Evolutionary conservation across 306 rosid genomes (phyloP).

Genomic region (Sicyos edulis): DNA sequence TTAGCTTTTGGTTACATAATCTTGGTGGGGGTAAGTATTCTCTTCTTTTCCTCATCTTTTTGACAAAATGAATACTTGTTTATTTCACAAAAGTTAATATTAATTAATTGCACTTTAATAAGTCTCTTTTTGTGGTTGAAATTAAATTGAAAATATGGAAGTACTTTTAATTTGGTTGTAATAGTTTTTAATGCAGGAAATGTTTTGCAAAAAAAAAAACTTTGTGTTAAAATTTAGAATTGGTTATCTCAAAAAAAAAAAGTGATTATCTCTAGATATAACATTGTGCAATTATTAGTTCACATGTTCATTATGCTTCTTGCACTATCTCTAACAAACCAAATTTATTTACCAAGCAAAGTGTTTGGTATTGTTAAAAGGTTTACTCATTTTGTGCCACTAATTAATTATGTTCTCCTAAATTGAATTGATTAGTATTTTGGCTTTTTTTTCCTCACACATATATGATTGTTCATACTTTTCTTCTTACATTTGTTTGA

Average conservation of each 20-base stretch:
- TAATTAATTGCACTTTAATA: constrained; percentile 13
- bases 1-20: neutral
- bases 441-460: too few relatives aligned
- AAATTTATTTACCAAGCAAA: neutral
- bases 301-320: neutral
- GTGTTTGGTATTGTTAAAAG: constrained; percentile 11
- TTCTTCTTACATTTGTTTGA: neutral
- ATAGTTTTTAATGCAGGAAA: neutral
- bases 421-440: neutral
- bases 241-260: too few relatives aligned
- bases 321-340: constrained; percentile 5
- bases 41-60: neutral
- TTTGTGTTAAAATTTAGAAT: neutral
- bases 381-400: neutral
- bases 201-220: neutral
- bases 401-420: neutral
- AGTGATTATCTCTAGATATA: neutral
- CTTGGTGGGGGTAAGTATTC: neutral
- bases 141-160: neutral
- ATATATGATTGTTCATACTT: neutral
- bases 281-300: neutral
- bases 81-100: constrained; percentile 8
- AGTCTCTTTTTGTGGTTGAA: constrained; percentile 5
- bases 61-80: neutral
- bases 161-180: neutral